These are phyloP conservation scores for Fusarium setosum DNA, from an alignment of 2,329 filamentous ascomycete genomes.

Conservation along the genomic window DNA sequence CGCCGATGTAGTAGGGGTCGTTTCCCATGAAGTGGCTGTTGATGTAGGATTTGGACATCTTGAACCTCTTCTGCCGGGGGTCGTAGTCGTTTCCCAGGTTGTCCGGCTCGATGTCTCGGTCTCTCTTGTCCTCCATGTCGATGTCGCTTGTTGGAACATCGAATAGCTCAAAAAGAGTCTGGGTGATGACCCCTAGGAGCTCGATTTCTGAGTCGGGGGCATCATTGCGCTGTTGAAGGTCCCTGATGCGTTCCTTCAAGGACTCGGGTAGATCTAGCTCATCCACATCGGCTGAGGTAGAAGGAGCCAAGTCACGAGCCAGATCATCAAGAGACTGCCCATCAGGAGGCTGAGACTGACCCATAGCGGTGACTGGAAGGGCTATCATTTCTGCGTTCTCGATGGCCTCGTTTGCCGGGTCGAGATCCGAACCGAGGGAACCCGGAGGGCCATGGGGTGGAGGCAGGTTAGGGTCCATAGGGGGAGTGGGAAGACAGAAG, in stretches of 20 bases:
- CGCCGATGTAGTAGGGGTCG: slow-evolving; percentile 43
- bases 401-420: no score
- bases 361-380: no score
- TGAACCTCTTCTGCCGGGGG: slow-evolving; percentile 39
- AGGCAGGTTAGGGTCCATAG: slow-evolving; percentile 11
- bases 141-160: no score
- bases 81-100: slow-evolving; percentile 16
- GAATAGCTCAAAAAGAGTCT: no score
- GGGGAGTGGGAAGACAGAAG: neutral
- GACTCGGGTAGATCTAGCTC: no score
- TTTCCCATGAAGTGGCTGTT: slow-evolving; percentile 44
- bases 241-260: slow-evolving; percentile 16
- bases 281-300: no score
- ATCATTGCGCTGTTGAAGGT: slow-evolving; percentile 8
- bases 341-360: neutral
- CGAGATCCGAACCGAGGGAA: no score
- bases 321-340: no score
- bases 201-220: no score
- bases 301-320: no score
- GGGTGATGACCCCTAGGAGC: no score
- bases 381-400: no score
- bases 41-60: slow-evolving; percentile 43
- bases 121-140: neutral
- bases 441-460: neutral
- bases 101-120: slow-evolving; percentile 13